phyloP scores from a whole-genome alignment of 2,329 filamentous ascomycete species.

The Fusarium sp. region DNA sequence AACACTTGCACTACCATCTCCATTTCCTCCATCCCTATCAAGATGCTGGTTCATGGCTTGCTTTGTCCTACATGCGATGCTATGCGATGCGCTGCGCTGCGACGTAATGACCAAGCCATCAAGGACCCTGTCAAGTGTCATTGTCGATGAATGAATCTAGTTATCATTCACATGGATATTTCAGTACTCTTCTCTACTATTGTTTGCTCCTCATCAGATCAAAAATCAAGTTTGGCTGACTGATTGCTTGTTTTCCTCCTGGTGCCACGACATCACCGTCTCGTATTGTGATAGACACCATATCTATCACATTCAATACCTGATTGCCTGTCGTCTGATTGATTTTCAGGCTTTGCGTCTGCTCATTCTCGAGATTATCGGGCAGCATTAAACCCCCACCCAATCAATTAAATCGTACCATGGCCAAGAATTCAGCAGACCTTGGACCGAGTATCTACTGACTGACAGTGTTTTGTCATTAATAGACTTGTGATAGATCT shows the following conservation, averaged over 20 bases:
- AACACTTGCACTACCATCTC: neutral
- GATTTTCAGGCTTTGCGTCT: constrained; percentile 21
- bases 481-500: constrained; percentile 41
- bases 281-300: constrained; percentile 38
- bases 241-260: constrained; percentile 18
- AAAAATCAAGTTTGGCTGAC: constrained; percentile 26
- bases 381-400: constrained; percentile 17
- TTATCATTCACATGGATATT: neutral
- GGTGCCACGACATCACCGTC: constrained; percentile 41
- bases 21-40: neutral
- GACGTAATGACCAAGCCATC: constrained; percentile 27
- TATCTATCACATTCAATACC: constrained; percentile 23
- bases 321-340: constrained; percentile 23
- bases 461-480: constrained; percentile 7
- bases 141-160: constrained; percentile 16
- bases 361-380: constrained; percentile 23
- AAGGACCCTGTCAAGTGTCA: constrained; percentile 24
- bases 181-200: neutral
- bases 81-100: constrained; percentile 24
- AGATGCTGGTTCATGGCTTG: constrained; percentile 32
- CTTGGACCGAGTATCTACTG: neutral
- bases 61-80: constrained; percentile 30
- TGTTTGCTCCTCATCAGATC: constrained; percentile 36
- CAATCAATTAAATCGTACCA: constrained; percentile 14
- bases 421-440: constrained; percentile 8